Base-by-base conservation (phyloP, 2,329 filamentous ascomycete species). In the Ceratocystis ficicola region DNA sequence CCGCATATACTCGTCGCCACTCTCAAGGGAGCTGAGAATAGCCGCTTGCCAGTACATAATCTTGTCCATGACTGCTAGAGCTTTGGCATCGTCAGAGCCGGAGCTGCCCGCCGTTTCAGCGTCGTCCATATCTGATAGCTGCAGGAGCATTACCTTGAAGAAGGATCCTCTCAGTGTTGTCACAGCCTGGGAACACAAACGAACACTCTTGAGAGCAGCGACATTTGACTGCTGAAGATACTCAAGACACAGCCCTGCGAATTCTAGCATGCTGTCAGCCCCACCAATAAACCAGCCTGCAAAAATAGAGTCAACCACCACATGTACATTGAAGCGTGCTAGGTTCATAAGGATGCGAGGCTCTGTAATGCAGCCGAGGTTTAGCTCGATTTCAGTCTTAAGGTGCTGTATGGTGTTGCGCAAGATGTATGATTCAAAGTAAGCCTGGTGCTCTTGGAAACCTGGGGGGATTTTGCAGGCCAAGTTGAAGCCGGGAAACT, bases 231-330 rank as follows among this genome's bases (percentile, higher is more conserved):
- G 84, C 73, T 96, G 90, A 3, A 99, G 79, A 71, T 95, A 93
- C 73, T 99, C 94, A 5, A 99, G 76, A 5, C 96, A 76, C 64
- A 87, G 86, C 1, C 93, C 94, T 2, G 87, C 83, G 71, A 96
- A 95, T 71, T 97, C 92, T 41, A 97, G 81, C 70, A 94, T 82
- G 3, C 85, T 81, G 70, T 91, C 88, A 1, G 89, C 89, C 1
- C 93, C 93, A 69, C 94, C 87, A 69, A 96, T 83, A 72, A 97
- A 97, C 90, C 92, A 96, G 17, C 94, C 94, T 75, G 97, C 94
- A 70, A 94, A 96, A 12, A 96, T 87, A 5, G 90, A 89, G 73
- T 99, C 94, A 0, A 88, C 84, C 73, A 97, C 83, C 30, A 67
- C 64, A 72, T 97, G 90, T 2, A 83, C 78, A 41, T 86, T 85